phyloP scores from a whole-genome alignment of 1,139 yeast species.

The Zygoascus sp. region DNA sequence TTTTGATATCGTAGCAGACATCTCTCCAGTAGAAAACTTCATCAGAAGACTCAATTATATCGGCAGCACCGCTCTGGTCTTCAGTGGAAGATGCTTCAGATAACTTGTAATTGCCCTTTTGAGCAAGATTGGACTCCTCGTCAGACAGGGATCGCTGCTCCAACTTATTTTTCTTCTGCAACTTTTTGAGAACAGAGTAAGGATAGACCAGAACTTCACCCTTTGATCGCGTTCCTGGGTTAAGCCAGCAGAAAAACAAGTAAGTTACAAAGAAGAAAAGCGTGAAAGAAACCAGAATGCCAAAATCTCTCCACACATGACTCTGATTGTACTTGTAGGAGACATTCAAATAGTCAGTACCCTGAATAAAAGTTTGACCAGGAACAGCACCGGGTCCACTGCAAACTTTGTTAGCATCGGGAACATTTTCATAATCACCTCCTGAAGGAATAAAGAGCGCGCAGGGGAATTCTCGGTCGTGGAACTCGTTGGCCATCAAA shows the following conservation, averaged over 20 bases:
- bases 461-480: constrained; percentile 43
- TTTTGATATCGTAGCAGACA: constrained; percentile 67
- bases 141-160: constrained; percentile 23
- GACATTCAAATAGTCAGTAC: constrained; percentile 50
- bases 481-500: constrained; percentile 60
- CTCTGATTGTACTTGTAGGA: constrained; percentile 48
- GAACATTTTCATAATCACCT: constrained; percentile 40
- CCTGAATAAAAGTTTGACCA: constrained; percentile 52
- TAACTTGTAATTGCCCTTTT: constrained; percentile 15
- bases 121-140: constrained; percentile 23
- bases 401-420: constrained; percentile 50
- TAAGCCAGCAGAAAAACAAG: constrained; percentile 55
- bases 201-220: constrained; percentile 78
- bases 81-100: constrained; percentile 20
- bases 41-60: constrained; percentile 26
- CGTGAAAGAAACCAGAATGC: constrained; percentile 57
- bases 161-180: constrained; percentile 24
- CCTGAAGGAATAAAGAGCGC: constrained; percentile 50
- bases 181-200: constrained; percentile 38
- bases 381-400: constrained; percentile 57
- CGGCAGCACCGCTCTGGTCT: constrained; percentile 21
- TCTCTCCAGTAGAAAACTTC: constrained; percentile 77
- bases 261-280: constrained; percentile 54
- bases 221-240: constrained; percentile 72
- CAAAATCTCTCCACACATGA: constrained; percentile 83